Evolutionary conservation across 176 grass and related monocot species (phyloP).

Genomic region (Oryza australiensis): DNA sequence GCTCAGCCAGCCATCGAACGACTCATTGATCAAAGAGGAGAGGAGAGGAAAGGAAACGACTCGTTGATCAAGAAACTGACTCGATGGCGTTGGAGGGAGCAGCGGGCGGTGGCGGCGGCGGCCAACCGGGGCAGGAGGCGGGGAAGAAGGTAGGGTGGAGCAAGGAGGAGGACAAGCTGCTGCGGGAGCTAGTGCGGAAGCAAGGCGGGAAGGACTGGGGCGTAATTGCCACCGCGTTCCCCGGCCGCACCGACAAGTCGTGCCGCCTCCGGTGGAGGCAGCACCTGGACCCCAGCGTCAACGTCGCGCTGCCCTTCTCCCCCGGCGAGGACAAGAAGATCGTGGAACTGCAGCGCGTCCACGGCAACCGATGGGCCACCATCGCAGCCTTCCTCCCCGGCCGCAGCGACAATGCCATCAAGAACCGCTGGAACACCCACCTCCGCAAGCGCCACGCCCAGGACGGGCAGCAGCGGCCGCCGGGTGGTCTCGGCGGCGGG

Average conservation of each 20-base stretch:
- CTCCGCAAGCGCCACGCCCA: conserved; percentile 40
- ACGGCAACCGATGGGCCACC: neutral
- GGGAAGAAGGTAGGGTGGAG: conserved; percentile 63
- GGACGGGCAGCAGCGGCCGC: too few species aligned
- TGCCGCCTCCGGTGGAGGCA: neutral
- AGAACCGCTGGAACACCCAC: neutral
- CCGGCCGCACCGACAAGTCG: neutral
- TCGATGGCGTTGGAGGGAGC: neutral
- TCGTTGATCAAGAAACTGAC: neutral
- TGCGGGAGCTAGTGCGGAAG: neutral
- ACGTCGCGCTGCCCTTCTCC: neutral
- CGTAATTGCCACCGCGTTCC: neutral
- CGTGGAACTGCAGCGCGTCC: neutral
- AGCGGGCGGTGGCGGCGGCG: neutral
- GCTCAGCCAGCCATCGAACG: neutral
- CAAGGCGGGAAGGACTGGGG: neutral
- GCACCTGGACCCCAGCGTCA: neutral
- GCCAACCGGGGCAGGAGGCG: neutral
- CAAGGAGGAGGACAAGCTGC: conserved; percentile 44
- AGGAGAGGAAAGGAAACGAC: neutral
- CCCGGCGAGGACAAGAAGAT: neutral
- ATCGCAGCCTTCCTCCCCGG: neutral
- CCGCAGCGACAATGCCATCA: too few species aligned
- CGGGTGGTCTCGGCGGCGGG: too few species aligned
- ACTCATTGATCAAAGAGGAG: neutral